Base-by-base conservation (phyloP, 2,329 filamentous ascomycete species). In the Coniochaeta sp. region DNA sequence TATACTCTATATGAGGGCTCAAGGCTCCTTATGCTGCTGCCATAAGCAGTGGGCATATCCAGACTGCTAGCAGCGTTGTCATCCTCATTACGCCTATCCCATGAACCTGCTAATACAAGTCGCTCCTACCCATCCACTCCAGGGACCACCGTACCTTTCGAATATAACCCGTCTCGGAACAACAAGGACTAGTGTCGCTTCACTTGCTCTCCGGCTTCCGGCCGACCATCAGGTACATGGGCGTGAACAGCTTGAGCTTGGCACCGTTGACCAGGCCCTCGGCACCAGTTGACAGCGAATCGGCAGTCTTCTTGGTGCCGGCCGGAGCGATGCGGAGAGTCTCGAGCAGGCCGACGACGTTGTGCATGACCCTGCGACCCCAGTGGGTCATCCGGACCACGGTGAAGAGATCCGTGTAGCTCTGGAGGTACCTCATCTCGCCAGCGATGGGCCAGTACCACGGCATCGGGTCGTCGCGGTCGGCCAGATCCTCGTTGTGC, bases 221-320 rank as follows among this genome's bases (percentile, higher is more conserved):
- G 62, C 86, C 93, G 62, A 97, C 85, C 91, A 97, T 97, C 71
- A 98, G 80, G 78, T 96, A 97, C 93, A 98, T 98, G 60, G 93
- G 93, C 1, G 93, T 98, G 78, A 98, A 98, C n/a, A 98, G 83
- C 74, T 96, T 90, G 79, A 93, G 82, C 73, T 86, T 85, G 38
- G 87, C 93, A 75, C 93, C 93, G 55, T 90, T 91, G 24, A 96
- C 93, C 58, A 98, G 80, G 68, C 86, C 89, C 75, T 97, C 93
- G 12, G 85, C 92, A 34, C 91, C 93, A 61, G 87, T 71, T 6
- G 89, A 92, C 69, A 98, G 77, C 70, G 89, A 92, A 76, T 97
- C 89, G 12, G 92, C 93, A n/a, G 92, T 96, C 86, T 96, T 96
- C 78, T 91, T 90, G 55, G 92, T 96, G 56, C 93, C 93, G 58